These are phyloP conservation scores for Nitzschia inconspicua DNA, from an alignment of 108 stramenopile species.

Conservation along the genomic window DNA sequence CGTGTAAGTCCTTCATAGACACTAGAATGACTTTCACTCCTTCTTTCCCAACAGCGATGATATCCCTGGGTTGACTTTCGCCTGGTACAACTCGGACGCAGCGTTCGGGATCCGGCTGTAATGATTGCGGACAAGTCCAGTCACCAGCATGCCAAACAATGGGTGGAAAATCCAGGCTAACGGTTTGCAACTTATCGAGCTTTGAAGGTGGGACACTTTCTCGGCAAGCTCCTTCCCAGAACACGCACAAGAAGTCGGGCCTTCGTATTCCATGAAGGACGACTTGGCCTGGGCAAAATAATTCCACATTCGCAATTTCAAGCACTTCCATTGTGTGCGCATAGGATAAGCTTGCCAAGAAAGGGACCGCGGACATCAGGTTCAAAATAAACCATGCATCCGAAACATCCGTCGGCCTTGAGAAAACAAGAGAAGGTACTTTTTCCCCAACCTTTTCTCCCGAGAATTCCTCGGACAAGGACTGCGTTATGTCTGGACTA, in stretches of 20 bases:
- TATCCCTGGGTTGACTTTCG: slow-evolving; percentile 35
- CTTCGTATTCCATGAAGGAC: slow-evolving; percentile 41
- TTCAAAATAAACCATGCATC: slow-evolving; percentile 83
- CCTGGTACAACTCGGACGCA: slow-evolving; percentile 34
- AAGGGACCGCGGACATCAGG: slow-evolving; percentile 67
- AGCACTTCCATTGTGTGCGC: slow-evolving; percentile 71
- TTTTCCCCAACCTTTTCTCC: slow-evolving; percentile 1
- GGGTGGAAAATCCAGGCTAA: not conserved
- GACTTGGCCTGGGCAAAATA: slow-evolving; percentile 42
- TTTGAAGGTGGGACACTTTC: slow-evolving; percentile 16
- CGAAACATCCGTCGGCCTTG: slow-evolving; percentile 63
- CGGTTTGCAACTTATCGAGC: not conserved
- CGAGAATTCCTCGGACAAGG: not conserved
- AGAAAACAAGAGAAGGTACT: slow-evolving; percentile 51
- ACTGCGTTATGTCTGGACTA: too few species aligned
- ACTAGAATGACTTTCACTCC: slow-evolving; percentile 68
- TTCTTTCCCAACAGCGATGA: slow-evolving; percentile 61
- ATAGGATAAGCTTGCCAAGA: slow-evolving; percentile 65
- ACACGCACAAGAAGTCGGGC: slow-evolving; percentile 52
- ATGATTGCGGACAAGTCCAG: slow-evolving; percentile 67
- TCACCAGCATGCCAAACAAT: slow-evolving; percentile 76
- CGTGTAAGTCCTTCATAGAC: slow-evolving; percentile 51
- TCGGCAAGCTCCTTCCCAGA: slow-evolving; percentile 74
- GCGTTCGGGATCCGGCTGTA: slow-evolving; percentile 59
- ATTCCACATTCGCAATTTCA: slow-evolving; percentile 60